Evolutionary conservation across 2,329 filamentous ascomycete genomes (phyloP).

Genomic region (Zymoseptoria pseudotritici): DNA sequence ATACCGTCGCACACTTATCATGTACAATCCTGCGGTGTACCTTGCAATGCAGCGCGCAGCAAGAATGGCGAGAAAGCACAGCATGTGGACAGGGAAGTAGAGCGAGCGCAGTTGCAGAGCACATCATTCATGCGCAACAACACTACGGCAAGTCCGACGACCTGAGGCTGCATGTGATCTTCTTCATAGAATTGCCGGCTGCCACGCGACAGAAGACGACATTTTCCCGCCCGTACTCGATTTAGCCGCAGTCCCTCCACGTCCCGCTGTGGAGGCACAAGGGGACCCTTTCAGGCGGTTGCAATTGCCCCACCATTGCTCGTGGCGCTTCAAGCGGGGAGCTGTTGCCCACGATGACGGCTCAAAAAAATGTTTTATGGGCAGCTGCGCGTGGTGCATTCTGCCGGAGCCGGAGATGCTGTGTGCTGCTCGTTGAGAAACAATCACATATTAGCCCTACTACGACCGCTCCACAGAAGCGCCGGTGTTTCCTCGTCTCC

Average conservation of each 20-base stretch:
- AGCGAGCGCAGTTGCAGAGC: neutral
- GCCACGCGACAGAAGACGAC: neutral
- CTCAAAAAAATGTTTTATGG: neutral
- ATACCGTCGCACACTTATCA: too few species aligned
- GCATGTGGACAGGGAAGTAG: neutral
- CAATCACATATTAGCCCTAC: neutral
- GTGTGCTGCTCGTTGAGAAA: constrained; percentile 1
- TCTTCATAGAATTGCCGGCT: neutral
- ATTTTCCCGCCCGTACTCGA: neutral
- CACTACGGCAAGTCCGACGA: neutral
- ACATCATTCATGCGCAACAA: neutral
- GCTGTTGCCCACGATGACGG: constrained; percentile 4
- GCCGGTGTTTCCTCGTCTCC: neutral
- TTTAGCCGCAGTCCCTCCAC: neutral
- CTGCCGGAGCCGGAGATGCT: constrained; percentile 8
- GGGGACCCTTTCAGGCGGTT: neutral
- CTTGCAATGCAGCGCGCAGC: too few species aligned
- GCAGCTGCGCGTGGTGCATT: constrained; percentile 4
- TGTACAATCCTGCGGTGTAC: too few species aligned
- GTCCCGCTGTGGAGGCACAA: neutral
- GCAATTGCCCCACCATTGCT: neutral
- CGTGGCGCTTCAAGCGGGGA: neutral
- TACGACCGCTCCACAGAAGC: constrained; percentile 3
- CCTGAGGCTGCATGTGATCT: neutral
- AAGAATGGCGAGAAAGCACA: neutral